Base-by-base conservation (phyloP, 164 flowering plant species). In the Sextonia rubra region DNA sequence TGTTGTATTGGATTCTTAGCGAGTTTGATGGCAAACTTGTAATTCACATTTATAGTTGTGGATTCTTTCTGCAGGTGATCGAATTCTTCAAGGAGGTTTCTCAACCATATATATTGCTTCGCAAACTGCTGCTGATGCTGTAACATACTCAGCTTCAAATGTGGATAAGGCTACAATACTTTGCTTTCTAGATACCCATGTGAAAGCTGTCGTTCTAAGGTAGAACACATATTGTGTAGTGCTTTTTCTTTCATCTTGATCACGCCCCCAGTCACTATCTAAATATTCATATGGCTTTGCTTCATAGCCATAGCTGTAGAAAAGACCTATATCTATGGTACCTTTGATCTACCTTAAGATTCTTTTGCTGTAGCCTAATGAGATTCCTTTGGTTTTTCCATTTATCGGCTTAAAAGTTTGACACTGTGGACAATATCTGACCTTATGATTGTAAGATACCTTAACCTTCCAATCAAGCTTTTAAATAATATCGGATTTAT, bases 1-100 rank as follows among this genome's bases (percentile, higher is more conserved):
- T 70, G 73, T 1, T 27, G n/a, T 18, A 30, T 17, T 2, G 26
- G 49, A 47, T 70, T 58, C 26, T 58, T 70, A 27, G 73, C 49
- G 1, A 70, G 44, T 0, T 11, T 26, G 20, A 70, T 70, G 20
- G 47, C 23, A 5, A 2, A 69, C 9, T 52, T 52, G 37, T 55
- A 27, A 32, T 55, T 44, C 9, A 69, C 20, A 27, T 55, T 26
- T 23, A 69, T 52, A 4, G 27, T 52, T 69, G 47, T 69, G 27
- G 62, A 60, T n/a, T 52, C 71, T 12, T 69, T 47, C 25, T 69
- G 44, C 8, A 18, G 18, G n/a, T 55, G 60, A 3, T 55, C n/a
- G 0, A 55, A n/a, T n/a, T 55, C 60, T 4, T 55, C n/a, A 4
- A 55, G 3, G 3, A 55, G n/a, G n/a, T 55, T 55, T 12, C 17